A percentile compares a stretch with the other conserved stretches of the same genome.
Evolutionary conservation across 257 asterid genomes (phyloP).

Genomic region (Apocynum venetum): DNA sequence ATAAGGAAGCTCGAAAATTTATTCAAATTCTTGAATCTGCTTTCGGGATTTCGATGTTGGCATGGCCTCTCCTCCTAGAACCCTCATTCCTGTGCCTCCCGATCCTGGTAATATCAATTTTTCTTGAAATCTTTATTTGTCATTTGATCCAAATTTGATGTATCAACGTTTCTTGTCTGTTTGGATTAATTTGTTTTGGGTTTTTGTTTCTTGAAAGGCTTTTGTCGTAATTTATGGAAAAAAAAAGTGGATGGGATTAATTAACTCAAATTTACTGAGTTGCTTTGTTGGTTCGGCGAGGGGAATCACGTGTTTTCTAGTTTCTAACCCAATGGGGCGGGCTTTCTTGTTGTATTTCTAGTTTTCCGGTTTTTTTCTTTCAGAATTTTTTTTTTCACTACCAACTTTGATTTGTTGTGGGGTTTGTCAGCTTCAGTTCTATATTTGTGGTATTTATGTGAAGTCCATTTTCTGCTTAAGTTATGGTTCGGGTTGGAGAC

Average conservation of each 20-base stretch:
- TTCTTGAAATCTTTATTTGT: not conserved
- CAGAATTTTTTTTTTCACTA: not conserved
- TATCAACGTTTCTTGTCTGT: not conserved
- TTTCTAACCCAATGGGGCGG: not conserved
- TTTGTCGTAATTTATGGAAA: not conserved
- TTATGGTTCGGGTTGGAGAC: not conserved
- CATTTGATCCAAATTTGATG: too few species aligned
- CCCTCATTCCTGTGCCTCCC: constrained; percentile 56
- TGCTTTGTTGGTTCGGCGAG: not conserved
- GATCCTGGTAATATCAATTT: constrained; percentile 50
- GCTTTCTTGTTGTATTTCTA: not conserved
- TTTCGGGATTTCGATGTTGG: constrained; percentile 13
- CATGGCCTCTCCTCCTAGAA: constrained; percentile 66
- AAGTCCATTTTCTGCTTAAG: not conserved
- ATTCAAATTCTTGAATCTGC: constrained; percentile 17
- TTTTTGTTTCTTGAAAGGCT: not conserved
- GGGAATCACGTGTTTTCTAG: not conserved
- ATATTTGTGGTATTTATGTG: not conserved
- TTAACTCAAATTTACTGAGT: not conserved
- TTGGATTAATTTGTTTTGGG: not conserved
- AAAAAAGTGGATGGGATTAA: not conserved
- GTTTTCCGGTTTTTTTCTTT: too few species aligned
- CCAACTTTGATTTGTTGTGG: not conserved
- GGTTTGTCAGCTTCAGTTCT: not conserved
- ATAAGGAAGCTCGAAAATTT: not conserved